Percentiles rank a stretch among this genome's conserved stretches.
Conservation (phyloP, 2,329 filamentous ascomycete species). For the Podosphaera aphanis region DNA sequence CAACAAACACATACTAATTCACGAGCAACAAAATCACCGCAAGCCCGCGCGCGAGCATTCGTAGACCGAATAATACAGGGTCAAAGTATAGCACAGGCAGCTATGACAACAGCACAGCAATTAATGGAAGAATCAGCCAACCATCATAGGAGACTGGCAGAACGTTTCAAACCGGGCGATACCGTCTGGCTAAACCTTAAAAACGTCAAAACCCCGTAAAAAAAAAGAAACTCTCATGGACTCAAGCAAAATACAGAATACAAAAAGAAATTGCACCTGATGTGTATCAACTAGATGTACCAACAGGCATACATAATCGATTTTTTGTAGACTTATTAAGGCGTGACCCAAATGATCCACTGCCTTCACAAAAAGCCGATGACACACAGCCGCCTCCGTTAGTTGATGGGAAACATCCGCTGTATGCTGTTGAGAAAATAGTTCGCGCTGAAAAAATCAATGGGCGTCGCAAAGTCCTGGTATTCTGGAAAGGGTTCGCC, state of each 20-base stretch:
- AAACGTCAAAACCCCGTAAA: background rate
- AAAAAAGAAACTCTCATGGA: background rate
- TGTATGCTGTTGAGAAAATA: background rate
- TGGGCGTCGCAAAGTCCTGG: background rate
- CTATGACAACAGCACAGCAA: background rate
- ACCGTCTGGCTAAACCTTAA: slow-evolving; percentile 1
- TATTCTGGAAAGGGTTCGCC: background rate
- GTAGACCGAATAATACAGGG: background rate
- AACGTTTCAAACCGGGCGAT: background rate
- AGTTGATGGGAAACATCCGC: background rate
- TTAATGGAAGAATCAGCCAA: background rate
- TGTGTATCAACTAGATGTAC: background rate
- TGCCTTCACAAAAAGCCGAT: slow-evolving; percentile 1
- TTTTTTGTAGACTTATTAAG: slow-evolving; percentile 1
- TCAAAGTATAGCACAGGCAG: background rate
- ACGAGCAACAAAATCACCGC: background rate
- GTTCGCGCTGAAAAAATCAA: background rate
- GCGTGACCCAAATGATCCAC: slow-evolving; percentile 1
- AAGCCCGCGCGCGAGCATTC: background rate
- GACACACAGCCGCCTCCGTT: background rate
- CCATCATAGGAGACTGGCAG: background rate
- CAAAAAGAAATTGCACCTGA: background rate
- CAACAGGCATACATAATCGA: slow-evolving; percentile 1
- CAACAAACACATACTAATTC: background rate
- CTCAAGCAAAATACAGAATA: slow-evolving; percentile 1